Conservation (phyloP, 345 rosid species). For the Barbarea vulgaris region DNA sequence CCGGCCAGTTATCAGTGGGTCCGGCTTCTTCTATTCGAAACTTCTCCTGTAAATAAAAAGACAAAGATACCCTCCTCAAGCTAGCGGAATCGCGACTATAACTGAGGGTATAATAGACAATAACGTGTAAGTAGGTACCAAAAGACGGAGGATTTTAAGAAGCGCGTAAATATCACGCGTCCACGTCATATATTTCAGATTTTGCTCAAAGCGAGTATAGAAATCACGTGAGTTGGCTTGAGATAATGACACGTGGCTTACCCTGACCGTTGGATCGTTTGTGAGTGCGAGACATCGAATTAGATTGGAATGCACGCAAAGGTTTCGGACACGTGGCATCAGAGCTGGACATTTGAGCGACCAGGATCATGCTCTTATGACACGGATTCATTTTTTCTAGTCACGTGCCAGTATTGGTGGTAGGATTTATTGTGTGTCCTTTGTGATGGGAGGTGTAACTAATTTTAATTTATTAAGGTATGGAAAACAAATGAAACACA, state of each 20-base stretch:
- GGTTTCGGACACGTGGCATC: not conserved
- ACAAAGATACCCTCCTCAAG: not conserved
- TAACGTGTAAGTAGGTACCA: too few relatives aligned
- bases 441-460: too few relatives aligned
- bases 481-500: too few relatives aligned
- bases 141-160: not conserved
- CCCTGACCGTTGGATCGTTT: not conserved
- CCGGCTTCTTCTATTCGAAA: not conserved
- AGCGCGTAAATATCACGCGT: not conserved
- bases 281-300: not conserved
- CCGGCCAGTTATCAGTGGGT: too few relatives aligned
- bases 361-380: not conserved
- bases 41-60: not conserved
- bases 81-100: not conserved
- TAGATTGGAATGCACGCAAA: not conserved
- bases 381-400: not conserved
- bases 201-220: too few relatives aligned
- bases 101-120: too few relatives aligned
- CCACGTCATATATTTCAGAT: not conserved
- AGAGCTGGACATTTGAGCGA: not conserved
- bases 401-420: too few relatives aligned
- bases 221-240: not conserved
- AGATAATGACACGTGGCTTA: not conserved
- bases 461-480: too few relatives aligned
- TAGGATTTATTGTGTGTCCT: too few relatives aligned